Evolutionary conservation across 1,284 basidiomycete species (phyloP), one percentile per base, ranked within the genome.

Genomic region (Lentinula novae-zelandiae): DNA sequence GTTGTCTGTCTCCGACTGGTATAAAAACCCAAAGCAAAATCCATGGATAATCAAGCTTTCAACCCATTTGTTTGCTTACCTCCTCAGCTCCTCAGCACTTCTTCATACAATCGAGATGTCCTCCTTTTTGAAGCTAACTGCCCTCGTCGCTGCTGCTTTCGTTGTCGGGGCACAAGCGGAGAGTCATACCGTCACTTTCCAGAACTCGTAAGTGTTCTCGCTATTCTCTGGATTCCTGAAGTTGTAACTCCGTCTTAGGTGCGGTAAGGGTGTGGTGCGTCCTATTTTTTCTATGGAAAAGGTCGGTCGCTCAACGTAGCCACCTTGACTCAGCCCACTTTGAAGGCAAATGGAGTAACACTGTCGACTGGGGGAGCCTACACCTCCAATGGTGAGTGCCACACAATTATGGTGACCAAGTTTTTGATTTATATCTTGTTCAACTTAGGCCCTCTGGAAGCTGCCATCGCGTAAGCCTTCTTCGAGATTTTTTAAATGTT

Each of bases 301-400:
- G 8, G 9, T 12, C 12, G 17, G 10, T 33, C 7, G n/a, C 27
- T 50, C 33, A 7, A 31, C 49, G 27, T n/a, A 34, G 9, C 39
- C 36, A 33, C 12, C 6, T n/a, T 31, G 17, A 17, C 9, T 39
- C 38, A 63, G 62, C 62, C 62, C 27, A 57, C 49, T 20, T 46
- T 63, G 22, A 53, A 60, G 20, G 51, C 53, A 44, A 54, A 57
- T 20, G 53, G 53, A 34, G 59, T 56, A n/a, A 53, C 60, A 3
- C 58, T 63, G 27, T 63, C 62, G 4, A 57, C 58, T 46, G 62
- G 62, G 5, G 48, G 48, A 17, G 38, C 60, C 48, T 63, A 53
- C 20, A 57, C 53, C 27, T 46, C 55, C n/a, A 34, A 57, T n/a
- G 58, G 39, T 42, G 39, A 33, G 5, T 38, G 17, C 15, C 7